These are phyloP conservation scores for Penicillium parvum DNA, from an alignment of 495 filamentous ascomycete genomes.

Conservation along the genomic window DNA sequence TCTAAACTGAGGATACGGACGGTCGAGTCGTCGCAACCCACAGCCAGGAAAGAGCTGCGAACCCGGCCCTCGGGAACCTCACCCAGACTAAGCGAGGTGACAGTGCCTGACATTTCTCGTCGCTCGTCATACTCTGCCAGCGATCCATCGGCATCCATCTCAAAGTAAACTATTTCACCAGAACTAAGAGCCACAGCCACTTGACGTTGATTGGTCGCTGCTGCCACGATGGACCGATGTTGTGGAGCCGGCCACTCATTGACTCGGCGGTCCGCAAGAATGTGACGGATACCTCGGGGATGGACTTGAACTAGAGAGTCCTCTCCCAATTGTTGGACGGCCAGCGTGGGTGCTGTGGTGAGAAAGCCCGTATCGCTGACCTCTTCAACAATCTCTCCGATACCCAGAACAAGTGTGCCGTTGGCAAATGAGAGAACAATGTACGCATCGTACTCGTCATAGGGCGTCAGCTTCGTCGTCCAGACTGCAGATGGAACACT, in stretches of 20 bases:
- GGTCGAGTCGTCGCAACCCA: constrained; percentile 94
- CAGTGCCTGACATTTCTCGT: constrained; percentile 91
- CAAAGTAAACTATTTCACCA: constrained; percentile 96
- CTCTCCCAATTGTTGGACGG: constrained; percentile 90
- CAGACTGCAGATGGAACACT: constrained; percentile 84
- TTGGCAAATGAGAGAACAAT: constrained; percentile 68
- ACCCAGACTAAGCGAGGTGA: constrained; percentile 90
- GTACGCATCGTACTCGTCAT: constrained; percentile 81
- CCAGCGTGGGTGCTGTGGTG: constrained; percentile 77
- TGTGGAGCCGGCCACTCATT: constrained; percentile 94
- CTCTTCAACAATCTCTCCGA: constrained; percentile 95
- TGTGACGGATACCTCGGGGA: constrained; percentile 88
- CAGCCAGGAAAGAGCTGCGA: constrained; percentile 84
- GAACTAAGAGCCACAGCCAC: constrained; percentile 91
- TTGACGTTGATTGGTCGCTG: constrained; percentile 88
- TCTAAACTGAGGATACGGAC: constrained; percentile 88
- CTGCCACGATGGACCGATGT: constrained; percentile 93
- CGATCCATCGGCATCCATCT: constrained; percentile 86
- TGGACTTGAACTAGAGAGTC: constrained; percentile 93
- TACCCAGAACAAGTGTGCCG: constrained; percentile 79
- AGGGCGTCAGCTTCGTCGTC: constrained; percentile 83
- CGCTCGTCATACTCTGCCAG: constrained; percentile 94
- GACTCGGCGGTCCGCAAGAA: constrained; percentile 70
- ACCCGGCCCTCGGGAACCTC: constrained; percentile 85
- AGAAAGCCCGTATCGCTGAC: constrained; percentile 90